Base-by-base conservation (phyloP, 192 early-diverging fungal genomes). In the Podila epigama region DNA sequence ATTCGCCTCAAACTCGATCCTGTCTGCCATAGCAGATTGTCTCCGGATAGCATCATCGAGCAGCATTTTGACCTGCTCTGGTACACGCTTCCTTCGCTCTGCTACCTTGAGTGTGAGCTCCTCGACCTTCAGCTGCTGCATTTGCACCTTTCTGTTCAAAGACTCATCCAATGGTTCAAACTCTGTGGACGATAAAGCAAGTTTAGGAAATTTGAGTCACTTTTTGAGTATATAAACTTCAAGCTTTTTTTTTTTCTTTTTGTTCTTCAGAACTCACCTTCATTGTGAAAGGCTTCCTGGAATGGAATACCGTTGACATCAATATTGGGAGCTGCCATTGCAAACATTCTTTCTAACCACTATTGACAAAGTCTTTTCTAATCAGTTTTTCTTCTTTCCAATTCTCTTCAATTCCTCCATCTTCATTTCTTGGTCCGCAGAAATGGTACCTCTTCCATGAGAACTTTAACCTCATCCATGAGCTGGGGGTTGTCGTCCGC, bases 41-140 rank as follows among this genome's bases (percentile, higher is more conserved):
- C 81, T 62, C 4, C 53, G 48, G 27, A 83, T 66, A 28, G 70
- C 81, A 56, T 83, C 81, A 36, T 75, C 66, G 33, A 83, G 60
- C 25, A 83, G 27, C 70, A 72, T 79, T 31, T 72, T 79, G 61
- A 83, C 75, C 60, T 79, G 81, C n/a, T 79, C 70, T 15, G 81
- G 81, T 4, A 83, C 75, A 35, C 60, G 59, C 36, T 73, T 83
- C 66, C 81, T 71, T 27, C 75, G 69, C 40, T 79, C 75, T 54
- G 69, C 70, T 3, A 83, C 75, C 18, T 64, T 57, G 31, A 79
- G 58, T 20, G 65, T 79, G 53, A 79, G 31, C 6, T 83, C 75
- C 32, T 79, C 75, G n/a, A 69, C 75, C 16, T 54, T 42, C 22
- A 55, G 41, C 35, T 79, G 75, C 51, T 69, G 75, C 12, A 20